Conservation (phyloP, 2,329 filamentous ascomycete genomes). For the Aspergillus persii region DNA sequence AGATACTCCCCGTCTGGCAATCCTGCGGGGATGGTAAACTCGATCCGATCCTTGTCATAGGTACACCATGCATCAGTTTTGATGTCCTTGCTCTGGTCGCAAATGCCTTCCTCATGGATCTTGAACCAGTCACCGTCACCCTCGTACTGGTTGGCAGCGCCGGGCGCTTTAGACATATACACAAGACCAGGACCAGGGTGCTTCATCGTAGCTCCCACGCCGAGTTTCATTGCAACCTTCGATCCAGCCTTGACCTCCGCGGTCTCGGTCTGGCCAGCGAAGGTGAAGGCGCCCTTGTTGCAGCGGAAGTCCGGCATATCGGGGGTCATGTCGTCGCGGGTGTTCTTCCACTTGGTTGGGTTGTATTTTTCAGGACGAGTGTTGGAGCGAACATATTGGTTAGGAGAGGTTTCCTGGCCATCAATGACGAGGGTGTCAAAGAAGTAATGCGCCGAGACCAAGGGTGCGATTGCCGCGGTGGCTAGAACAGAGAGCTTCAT, state of each 20-base stretch:
- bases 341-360: constrained; percentile 12
- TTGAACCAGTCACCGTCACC: constrained; percentile 18
- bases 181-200: constrained; percentile 22
- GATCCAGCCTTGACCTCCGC: constrained; percentile 14
- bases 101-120: not conserved
- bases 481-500: not conserved
- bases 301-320: not conserved
- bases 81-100: not conserved
- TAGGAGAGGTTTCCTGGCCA: constrained; percentile 3
- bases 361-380: constrained; percentile 11
- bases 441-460: constrained; percentile 10
- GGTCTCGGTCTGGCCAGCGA: constrained; percentile 7
- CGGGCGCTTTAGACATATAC: constrained; percentile 24
- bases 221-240: constrained; percentile 19
- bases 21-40: not conserved
- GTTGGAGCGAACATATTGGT: constrained; percentile 11
- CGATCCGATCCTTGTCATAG: not conserved
- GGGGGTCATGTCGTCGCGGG: not conserved
- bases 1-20: not conserved
- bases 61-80: not conserved
- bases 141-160: constrained; percentile 10
- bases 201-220: constrained; percentile 11
- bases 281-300: not conserved
- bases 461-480: not conserved
- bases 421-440: constrained; percentile 13